Base-by-base conservation (phyloP, 257 asterid genomes). In the Leonotis leonurus region DNA sequence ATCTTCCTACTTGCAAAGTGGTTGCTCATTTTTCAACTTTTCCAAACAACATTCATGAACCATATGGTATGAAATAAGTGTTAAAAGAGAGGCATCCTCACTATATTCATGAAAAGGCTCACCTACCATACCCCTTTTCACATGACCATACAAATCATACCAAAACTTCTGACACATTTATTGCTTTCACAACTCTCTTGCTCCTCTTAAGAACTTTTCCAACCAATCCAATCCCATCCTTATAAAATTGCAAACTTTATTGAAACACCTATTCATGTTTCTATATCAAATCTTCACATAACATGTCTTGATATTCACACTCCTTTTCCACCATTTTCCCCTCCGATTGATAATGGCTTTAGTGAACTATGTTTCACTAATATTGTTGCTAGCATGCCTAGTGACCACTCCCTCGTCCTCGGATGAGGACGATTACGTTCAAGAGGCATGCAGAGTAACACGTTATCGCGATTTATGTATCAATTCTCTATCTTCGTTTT, bases 371-470 rank as follows among this genome's bases (percentile, higher is more conserved):
- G 5, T 22, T 40, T 8, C 67, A 6, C 24, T 48, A 14, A 6
- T 48, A 7, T 4, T 60, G 2, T 59, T 79, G 12, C 54, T 81
- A 43, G 62, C 64, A 61, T 59, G 67, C 20, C 39, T 77, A 36
- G 10, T 43, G 30, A 24, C 12, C 8, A 1, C 30, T 16, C n/a
- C 62, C 7, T 48, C 71, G 16, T 32, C 41, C 35, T 43, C 60
- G 58, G 55, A 32, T n/a, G 37, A 32, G 3, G 52, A 53, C 53
- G 56, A 30, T 41, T 80, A 80, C 20, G 76, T 84, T 10, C 61
- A 54, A 8, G 81, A 84, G 6, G 95, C 87, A 0, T 89, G 96
- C 57, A 80, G 87, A 20, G 88, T 72, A 25, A 85, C 96, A 2
- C 86, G 44, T 8, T 81, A 85, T 52, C 86, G 18, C 2, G 78